phyloP scores from a whole-genome alignment of 116 monocot species.

The Papilionanthe hybrid region DNA sequence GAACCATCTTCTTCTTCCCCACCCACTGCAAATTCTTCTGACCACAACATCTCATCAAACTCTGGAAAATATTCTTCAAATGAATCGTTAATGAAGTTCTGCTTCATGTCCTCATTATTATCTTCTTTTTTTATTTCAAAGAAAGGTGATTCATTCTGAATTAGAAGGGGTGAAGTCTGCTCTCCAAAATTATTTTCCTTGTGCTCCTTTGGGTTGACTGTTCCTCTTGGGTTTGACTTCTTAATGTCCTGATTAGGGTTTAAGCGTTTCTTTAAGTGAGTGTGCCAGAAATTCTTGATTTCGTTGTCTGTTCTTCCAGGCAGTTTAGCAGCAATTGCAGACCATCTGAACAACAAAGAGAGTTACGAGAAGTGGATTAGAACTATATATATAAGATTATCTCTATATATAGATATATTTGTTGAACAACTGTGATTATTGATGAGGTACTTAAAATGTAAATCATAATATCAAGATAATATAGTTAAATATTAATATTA shows the following conservation, averaged over 20 bases:
- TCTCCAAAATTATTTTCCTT: not conserved
- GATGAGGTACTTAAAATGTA: too few species aligned
- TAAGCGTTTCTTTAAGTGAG: slow-evolving; percentile 35
- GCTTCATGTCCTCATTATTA: not conserved
- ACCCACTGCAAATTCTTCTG: slow-evolving; percentile 4
- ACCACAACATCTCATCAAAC: slow-evolving; percentile 17
- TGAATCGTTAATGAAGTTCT: not conserved
- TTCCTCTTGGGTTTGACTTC: not conserved
- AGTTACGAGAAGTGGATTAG: not conserved
- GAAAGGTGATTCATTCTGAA: not conserved
- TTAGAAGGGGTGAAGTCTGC: not conserved
- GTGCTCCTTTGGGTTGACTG: not conserved
- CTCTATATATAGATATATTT: too few species aligned
- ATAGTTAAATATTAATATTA: too few species aligned
- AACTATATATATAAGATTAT: too few species aligned
- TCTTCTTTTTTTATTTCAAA: not conserved
- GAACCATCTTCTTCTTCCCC: not conserved
- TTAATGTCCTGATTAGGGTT: not conserved
- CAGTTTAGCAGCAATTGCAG: slow-evolving; percentile 40
- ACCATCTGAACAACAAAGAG: slow-evolving; percentile 32
- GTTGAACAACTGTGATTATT: too few species aligned
- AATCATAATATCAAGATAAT: too few species aligned
- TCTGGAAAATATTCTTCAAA: slow-evolving; percentile 5
- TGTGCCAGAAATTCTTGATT: slow-evolving; percentile 58
- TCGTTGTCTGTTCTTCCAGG: slow-evolving; percentile 54